phyloP scores from a whole-genome alignment of 352 stramenopile genomes.

The Phytophthora constricta region DNA sequence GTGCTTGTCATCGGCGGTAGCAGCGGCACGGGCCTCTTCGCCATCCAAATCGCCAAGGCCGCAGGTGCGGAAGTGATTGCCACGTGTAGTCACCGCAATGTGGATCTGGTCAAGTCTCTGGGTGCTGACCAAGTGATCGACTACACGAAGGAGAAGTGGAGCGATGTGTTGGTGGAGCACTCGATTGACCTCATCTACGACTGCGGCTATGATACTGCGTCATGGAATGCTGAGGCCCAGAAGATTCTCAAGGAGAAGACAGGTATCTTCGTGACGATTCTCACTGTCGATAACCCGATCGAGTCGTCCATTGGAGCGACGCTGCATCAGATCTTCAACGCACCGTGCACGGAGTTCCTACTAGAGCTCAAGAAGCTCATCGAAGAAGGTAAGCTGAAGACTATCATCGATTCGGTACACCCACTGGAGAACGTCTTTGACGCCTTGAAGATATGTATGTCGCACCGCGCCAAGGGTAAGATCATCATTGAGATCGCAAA shows the following conservation, averaged over 20 bases:
- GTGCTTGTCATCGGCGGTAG: conserved; percentile 66
- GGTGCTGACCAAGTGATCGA: conserved; percentile 59
- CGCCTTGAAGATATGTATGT: conserved; percentile 58
- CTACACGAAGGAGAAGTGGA: conserved; percentile 60
- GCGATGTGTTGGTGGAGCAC: conserved; percentile 32
- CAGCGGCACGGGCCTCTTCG: conserved; percentile 64
- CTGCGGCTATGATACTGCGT: conserved; percentile 25
- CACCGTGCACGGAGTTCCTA: conserved; percentile 18
- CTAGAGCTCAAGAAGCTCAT: conserved; percentile 46
- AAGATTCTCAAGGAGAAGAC: not conserved
- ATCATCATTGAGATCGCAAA: conserved; percentile 51
- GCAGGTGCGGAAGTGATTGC: conserved; percentile 35
- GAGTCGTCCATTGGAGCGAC: conserved; percentile 59
- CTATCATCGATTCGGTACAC: conserved; percentile 54
- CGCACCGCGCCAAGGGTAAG: conserved; percentile 61
- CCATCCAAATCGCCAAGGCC: conserved; percentile 64
- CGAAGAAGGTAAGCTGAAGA: conserved; percentile 41
- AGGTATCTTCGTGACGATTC: conserved; percentile 43
- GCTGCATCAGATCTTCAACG: conserved; percentile 7
- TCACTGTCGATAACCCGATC: conserved; percentile 31
- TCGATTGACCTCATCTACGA: conserved; percentile 50
- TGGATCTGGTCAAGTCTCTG: conserved; percentile 45
- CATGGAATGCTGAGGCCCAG: conserved; percentile 42
- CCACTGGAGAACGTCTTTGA: conserved; percentile 57
- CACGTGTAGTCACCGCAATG: conserved; percentile 50